phyloP scores from a whole-genome alignment of 257 asterid genomes.

The Capsicum rhomboideum region DNA sequence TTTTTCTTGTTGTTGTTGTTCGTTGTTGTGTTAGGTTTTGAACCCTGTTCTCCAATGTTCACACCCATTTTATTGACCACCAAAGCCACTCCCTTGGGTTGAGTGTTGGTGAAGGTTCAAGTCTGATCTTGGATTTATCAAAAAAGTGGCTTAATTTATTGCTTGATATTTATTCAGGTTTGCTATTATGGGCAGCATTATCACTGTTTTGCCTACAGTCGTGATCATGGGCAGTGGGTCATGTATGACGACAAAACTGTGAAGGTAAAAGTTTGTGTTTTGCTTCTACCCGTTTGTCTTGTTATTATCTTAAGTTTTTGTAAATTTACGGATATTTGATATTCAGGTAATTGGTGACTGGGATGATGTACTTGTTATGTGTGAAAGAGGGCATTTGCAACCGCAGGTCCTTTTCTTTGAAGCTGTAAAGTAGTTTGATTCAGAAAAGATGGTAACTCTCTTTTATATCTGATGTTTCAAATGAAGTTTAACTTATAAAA shows the following conservation, averaged over 20 bases:
- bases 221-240: slow-evolving; percentile 68
- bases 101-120: background rate
- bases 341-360: slow-evolving; percentile 77
- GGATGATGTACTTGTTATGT: slow-evolving; percentile 75
- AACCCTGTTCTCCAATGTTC: background rate
- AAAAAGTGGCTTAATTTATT: background rate
- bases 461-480: background rate
- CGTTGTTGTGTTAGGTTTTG: background rate
- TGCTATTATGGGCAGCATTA: slow-evolving; percentile 93
- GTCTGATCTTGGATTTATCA: background rate
- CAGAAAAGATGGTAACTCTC: slow-evolving; percentile 15
- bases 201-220: slow-evolving; percentile 85
- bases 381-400: slow-evolving; percentile 90
- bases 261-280: slow-evolving; percentile 43
- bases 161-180: slow-evolving; percentile 19
- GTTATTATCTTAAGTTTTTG: background rate
- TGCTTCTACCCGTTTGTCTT: background rate
- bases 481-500: background rate
- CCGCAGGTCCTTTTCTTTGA: slow-evolving; percentile 91
- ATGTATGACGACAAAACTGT: slow-evolving; percentile 95
- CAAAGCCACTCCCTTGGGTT: background rate
- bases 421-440: slow-evolving; percentile 50
- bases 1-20: too few species aligned
- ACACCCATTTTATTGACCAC: background rate
- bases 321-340: background rate